Base-by-base conservation (phyloP, 805 yeast genomes). In the Lachancea waltii region DNA sequence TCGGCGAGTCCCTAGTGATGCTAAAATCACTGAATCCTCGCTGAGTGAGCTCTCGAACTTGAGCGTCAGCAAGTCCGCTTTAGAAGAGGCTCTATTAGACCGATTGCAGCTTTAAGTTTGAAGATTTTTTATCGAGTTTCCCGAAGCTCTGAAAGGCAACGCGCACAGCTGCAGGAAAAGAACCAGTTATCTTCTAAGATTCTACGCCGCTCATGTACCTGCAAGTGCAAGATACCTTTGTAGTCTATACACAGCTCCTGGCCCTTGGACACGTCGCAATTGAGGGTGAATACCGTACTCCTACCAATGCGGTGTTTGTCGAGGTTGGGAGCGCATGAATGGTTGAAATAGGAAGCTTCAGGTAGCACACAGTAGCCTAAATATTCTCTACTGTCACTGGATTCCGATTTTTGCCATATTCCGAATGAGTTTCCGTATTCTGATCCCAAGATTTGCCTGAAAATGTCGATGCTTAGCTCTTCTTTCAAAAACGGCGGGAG, bases 371-470 rank as follows among this genome's bases (percentile, higher is more conserved):
- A 69, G 45, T 75, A 75, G 0, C 86, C 86, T 35, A 77, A 64
- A 46, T 71, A 77, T 41, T 75, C 81, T 38, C 57, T 54, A 26
- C 68, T 69, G 42, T 74, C 81, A 8, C 57, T 48, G 2, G 63
- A 63, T 3, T 53, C 59, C 5, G 47, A 57, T 2, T 60, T 56
- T 34, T 79, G 75, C 82, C 85, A 77, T 16, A 78, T 75, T 1
- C 85, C 85, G 56, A 79, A 79, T 1, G 85, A 79, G 50, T 79
- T 79, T 11, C 81, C 79, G 35, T 77, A 70, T 46, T 79, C 81
- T 27, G 70, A 61, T 2, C 85, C 85, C 34, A 75, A 60, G 2
- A 75, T 67, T 11, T 60, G 57, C 32, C 83, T 61, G 13, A 78
- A 55, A 4, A 44, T 44, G 2, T 55, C 56, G 1, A 70, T 54